These are phyloP conservation scores for Didymella lethalis DNA, from an alignment of 2,329 filamentous ascomycete genomes.

Conservation along the genomic window DNA sequence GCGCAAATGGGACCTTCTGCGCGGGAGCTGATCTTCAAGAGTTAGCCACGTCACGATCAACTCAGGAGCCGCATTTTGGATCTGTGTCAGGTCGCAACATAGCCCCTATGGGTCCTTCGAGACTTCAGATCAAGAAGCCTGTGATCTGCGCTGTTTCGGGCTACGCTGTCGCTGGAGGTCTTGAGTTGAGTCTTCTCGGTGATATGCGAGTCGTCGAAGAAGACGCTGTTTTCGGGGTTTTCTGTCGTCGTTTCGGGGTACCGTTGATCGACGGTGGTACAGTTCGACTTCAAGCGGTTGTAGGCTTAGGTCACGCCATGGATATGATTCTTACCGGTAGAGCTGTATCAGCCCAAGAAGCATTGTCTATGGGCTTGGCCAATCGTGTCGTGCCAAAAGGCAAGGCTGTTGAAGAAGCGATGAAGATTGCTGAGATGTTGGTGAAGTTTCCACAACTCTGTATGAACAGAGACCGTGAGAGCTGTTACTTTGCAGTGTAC, in stretches of 20 bases:
- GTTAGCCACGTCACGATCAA: constrained; percentile 37
- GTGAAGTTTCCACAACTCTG: constrained; percentile 61
- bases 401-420: constrained; percentile 56
- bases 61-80: constrained; percentile 33
- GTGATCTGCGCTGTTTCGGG: constrained; percentile 62
- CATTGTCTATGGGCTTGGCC: constrained; percentile 61
- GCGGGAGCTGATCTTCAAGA: constrained; percentile 63
- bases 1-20: constrained; percentile 60
- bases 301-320: constrained; percentile 62
- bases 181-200: constrained; percentile 62
- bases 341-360: constrained; percentile 59
- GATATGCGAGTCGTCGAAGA: constrained; percentile 64
- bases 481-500: constrained; percentile 61
- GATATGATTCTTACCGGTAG: constrained; percentile 67
- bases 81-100: constrained; percentile 50
- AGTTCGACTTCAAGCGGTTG: constrained; percentile 59
- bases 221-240: constrained; percentile 63
- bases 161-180: constrained; percentile 62
- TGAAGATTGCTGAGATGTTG: constrained; percentile 57
- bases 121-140: constrained; percentile 61
- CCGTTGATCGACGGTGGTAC: constrained; percentile 63
- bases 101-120: constrained; percentile 62
- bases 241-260: constrained; percentile 63
- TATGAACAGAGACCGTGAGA: constrained; percentile 60
- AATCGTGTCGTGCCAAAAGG: constrained; percentile 63